Base-by-base conservation (phyloP, 441 rosid genomes). In the Erodium trifolium region DNA sequence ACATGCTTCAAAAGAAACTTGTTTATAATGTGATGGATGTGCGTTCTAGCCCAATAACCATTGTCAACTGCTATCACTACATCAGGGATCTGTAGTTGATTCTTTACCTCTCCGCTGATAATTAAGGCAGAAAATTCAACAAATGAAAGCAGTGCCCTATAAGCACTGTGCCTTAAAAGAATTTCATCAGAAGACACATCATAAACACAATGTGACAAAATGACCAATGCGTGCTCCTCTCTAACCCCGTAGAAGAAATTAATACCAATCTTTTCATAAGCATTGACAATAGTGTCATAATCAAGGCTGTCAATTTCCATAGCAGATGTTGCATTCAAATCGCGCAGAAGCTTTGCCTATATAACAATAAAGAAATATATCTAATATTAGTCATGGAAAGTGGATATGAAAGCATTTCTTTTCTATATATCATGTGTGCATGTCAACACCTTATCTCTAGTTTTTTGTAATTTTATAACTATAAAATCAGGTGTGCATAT, bases 251-350 rank as follows among this genome's bases (percentile, higher is more conserved):
- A 45, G 80, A 90, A 95, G 71, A 85, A 83, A 66, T 78, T 79
- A 62, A 77, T 70, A 63, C 79, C 71, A 76, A 95, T 87, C 73
- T 80, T 85, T 76, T 77, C 90, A 79, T 92, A 92, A 63, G 98
- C 91, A 78, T 72, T 73, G 68, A 81, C 72, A 65, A 95, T 79
- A 60, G 72, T 71, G 67, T 92, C 97, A 75, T 87, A 92, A 85
- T 95, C 99, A 75, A 92, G 93, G 71, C 82, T 96, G 68, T 80
- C 96, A 71, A 85, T 78, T 80, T 94, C 98, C 74, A 77, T 68
- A 66, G 82, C 80, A 63, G 97, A 88, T 70, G 86, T 87, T 63
- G 95, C 82, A 74, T 92, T 95, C 82, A 95, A 79, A 71, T 86
- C 82, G 23, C 73, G 70, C 39, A 92, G 45, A 62, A 88, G 83